These are phyloP conservation scores for Uronychia binucleata DNA, from an alignment of 73 alveolate species.

Conservation along the genomic window DNA sequence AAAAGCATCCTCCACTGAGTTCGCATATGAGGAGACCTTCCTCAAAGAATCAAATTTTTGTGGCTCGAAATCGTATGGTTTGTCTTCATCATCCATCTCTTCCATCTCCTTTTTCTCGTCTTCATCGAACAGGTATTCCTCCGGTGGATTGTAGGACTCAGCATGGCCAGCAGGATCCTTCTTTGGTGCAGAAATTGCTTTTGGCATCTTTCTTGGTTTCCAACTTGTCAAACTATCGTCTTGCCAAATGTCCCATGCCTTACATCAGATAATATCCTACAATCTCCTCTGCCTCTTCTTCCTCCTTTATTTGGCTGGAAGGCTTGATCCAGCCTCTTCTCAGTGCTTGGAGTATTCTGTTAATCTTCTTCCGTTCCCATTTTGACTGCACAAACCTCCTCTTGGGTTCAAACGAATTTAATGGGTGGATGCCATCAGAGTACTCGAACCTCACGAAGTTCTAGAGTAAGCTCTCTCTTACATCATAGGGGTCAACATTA, in stretches of 20 bases:
- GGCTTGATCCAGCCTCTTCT: constrained; percentile 92
- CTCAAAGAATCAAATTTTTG: constrained; percentile 81
- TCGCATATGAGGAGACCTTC: constrained; percentile 93
- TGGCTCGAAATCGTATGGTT: constrained; percentile 78
- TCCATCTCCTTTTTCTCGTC: constrained; percentile 80
- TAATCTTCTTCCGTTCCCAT: constrained; percentile 91
- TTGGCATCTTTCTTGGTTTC: constrained; percentile 62
- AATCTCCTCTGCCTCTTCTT: constrained; percentile 74
- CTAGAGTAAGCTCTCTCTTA: background rate
- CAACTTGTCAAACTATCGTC: constrained; percentile 57
- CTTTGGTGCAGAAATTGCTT: constrained; percentile 90
- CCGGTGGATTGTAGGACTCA: constrained; percentile 95
- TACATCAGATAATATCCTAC: too few relatives aligned
- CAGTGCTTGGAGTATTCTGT: constrained; percentile 87
- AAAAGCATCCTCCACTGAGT: constrained; percentile 91
- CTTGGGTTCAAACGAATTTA: constrained; percentile 83
- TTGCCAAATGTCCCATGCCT: constrained; percentile 80
- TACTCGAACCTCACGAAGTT: constrained; percentile 66
- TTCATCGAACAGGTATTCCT: constrained; percentile 83
- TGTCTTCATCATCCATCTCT: constrained; percentile 78
- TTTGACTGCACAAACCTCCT: constrained; percentile 91
- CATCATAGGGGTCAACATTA: constrained; percentile 58
- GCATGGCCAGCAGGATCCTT: constrained; percentile 92
- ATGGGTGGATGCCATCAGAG: constrained; percentile 81
- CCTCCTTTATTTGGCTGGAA: constrained; percentile 65